These are phyloP conservation scores for Tricholoma flavovirens DNA, from an alignment of 768 basidiomycete genomes.

Conservation along the genomic window DNA sequence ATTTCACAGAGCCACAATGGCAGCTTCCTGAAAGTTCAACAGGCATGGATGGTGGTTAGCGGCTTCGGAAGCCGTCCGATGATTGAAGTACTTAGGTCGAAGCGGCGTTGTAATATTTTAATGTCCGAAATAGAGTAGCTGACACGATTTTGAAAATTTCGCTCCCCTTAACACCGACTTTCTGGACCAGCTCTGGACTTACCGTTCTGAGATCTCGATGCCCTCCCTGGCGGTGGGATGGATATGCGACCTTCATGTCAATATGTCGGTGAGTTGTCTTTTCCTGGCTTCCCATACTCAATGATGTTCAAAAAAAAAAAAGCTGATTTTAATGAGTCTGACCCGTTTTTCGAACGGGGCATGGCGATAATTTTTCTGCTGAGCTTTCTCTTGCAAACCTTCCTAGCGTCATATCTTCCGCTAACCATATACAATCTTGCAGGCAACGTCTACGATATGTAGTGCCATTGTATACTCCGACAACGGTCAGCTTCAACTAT, in stretches of 20 bases:
- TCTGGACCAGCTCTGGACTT: too few relatives aligned
- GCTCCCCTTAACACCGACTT: background rate
- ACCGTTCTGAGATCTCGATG: too few relatives aligned
- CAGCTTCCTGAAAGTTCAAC: conserved; percentile 50
- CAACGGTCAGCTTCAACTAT: too few relatives aligned
- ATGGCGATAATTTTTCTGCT: conserved; percentile 33
- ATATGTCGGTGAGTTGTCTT: background rate
- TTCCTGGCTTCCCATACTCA: conserved; percentile 13
- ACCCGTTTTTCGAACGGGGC: conserved; percentile 27
- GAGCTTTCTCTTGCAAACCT: conserved; percentile 21
- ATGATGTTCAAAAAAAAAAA: conserved; percentile 38
- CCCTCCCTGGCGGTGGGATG: too few relatives aligned
- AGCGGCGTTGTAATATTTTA: background rate
- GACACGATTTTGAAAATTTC: background rate
- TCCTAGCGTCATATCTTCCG: conserved; percentile 4
- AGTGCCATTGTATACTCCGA: too few relatives aligned
- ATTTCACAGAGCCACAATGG: conserved; percentile 47
- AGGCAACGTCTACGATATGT: background rate
- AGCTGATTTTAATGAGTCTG: conserved; percentile 51
- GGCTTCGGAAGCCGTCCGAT: too few relatives aligned
- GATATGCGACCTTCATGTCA: too few relatives aligned
- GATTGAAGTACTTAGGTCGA: too few relatives aligned
- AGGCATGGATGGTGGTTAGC: conserved; percentile 36
- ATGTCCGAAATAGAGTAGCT: background rate
- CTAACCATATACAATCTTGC: background rate